phyloP scores from a whole-genome alignment of 306 rosid species.

The Echinosophora koreensis region DNA sequence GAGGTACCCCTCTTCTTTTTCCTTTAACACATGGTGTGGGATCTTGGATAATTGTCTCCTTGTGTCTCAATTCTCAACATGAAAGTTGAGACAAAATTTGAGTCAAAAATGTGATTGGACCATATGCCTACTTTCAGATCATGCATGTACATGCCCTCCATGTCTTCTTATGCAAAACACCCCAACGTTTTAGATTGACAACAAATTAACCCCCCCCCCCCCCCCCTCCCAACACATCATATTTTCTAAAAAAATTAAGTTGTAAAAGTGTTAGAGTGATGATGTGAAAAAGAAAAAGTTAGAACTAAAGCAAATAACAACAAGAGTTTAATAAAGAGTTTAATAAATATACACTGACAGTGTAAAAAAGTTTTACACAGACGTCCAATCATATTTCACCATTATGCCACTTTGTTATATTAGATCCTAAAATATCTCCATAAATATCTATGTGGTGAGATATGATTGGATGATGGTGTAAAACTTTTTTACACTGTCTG shows the following conservation, averaged over 20 bases:
- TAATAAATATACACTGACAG: no score
- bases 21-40: not conserved
- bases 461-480: no score
- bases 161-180: constrained; percentile 9
- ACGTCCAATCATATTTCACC: no score
- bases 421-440: no score
- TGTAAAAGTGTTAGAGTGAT: not conserved
- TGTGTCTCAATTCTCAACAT: not conserved
- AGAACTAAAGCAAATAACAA: not conserved
- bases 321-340: no score
- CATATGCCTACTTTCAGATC: constrained; percentile 12
- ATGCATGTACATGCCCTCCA: not conserved
- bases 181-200: not conserved
- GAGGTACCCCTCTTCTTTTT: not conserved
- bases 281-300: not conserved
- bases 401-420: no score
- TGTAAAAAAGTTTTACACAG: no score
- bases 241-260: no score
- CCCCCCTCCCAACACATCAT: no score
- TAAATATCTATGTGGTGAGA: no score
- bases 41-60: not conserved
- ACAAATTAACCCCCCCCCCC: no score
- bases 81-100: constrained; percentile 15
- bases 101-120: constrained; percentile 35
- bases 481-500: no score